Percentiles rank a stretch among this genome's conserved stretches.
Evolutionary conservation across 176 grass and related monocot species (phyloP).

Genomic region (Raddia distichophylla): DNA sequence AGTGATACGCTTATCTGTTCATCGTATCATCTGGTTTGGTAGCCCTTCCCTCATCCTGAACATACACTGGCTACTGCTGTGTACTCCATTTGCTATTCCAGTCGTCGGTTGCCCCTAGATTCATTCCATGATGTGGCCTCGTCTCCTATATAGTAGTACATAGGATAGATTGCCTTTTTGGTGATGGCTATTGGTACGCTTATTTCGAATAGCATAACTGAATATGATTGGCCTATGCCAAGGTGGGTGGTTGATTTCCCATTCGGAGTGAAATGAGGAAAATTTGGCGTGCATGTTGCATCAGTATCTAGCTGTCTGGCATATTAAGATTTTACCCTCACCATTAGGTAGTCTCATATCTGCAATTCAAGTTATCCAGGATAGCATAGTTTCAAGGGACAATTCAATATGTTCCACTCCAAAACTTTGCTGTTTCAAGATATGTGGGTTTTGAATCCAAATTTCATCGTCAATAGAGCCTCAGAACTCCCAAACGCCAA

Average conservation of each 20-base stretch:
- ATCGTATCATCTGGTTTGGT: not conserved
- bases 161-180: conserved; percentile 3
- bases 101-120: conserved; percentile 13
- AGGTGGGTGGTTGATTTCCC: conserved; percentile 12
- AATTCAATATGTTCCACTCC: no score
- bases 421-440: no score
- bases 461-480: no score
- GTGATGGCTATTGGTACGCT: not conserved
- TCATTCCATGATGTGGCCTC: not conserved
- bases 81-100: conserved; percentile 25
- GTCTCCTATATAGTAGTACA: not conserved
- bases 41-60: not conserved
- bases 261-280: not conserved
- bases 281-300: not conserved
- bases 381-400: not conserved
- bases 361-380: conserved; percentile 9
- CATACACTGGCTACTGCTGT: not conserved
- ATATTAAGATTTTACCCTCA: not conserved
- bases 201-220: not conserved
- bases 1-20: not conserved
- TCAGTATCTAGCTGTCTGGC: not conserved
- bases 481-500: no score
- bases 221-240: not conserved
- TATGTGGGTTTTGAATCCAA: no score
- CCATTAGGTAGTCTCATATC: not conserved